Base-by-base conservation (phyloP, 495 filamentous ascomycete species). In the Physcia stellaris region DNA sequence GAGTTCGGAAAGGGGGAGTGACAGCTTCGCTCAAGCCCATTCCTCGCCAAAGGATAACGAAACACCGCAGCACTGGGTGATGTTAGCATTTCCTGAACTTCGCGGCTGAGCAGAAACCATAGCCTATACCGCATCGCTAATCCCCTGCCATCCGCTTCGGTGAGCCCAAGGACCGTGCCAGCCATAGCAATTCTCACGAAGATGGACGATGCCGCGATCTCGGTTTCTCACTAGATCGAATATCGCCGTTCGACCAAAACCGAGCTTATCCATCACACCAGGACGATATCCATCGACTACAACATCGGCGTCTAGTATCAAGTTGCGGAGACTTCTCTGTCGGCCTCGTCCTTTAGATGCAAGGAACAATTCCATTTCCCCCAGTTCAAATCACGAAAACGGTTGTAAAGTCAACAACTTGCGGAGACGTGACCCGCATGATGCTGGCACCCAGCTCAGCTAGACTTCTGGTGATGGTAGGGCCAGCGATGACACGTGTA, bases 401-500 rank as follows among this genome's bases (percentile, higher is more conserved):
- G 11, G 48, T 42, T 0, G 51, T 52, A 5, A 68, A 30, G 44
- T 80, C 74, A 0, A 59, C 56, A 4, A 79, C 41, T 35, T 64
- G 55, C 23, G 63, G 64, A n/a, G 66, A 65, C 2, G 71, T 76
- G 9, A 79, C 59, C 2, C 71, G 52, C 50, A 80, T 68, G 2
- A 85, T 77, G 32, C 67, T 67, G 0, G 75, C 75, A 7, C 75
- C 75, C 33, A 70, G 61, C 21, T 75, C 56, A 1, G 75, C 75
- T 2, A 77, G 58, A 4, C 62, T 65, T 10, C 60, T 51, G 1
- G 64, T 64, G 19, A 79, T 62, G 3, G 63, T 55, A 0, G 74
- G 74, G 0, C 67, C 73, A 10, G 75, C 73, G 39, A 78, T 77
- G n/a, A 77, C 66, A 17, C 74, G 55, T 2, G 71, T 70, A 27